Conservation (phyloP, 1,284 basidiomycete genomes). For the Leccinum insigne region DNA sequence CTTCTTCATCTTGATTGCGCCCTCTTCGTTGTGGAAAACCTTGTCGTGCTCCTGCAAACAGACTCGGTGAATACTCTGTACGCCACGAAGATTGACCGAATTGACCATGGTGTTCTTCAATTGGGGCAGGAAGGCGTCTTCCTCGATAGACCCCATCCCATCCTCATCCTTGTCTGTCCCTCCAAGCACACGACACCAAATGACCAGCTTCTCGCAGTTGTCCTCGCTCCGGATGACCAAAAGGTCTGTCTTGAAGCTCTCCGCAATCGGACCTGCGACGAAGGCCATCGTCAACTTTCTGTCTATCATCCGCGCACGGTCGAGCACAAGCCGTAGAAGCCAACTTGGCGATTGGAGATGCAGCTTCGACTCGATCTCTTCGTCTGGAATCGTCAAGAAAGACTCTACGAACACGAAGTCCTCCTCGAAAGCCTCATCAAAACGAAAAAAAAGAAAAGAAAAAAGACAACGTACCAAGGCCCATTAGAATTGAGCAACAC, state of each 20-base stretch:
- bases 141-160: constrained; percentile 75
- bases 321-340: constrained; percentile 96
- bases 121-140: constrained; percentile 96
- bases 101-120: constrained; percentile 97
- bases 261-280: constrained; percentile 92
- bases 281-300: constrained; percentile 96
- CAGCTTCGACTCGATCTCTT: constrained; percentile 91
- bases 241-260: constrained; percentile 94
- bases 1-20: constrained; percentile 65
- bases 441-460: too few relatives aligned
- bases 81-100: constrained; percentile 93
- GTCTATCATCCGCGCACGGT: constrained; percentile 98
- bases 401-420: constrained; percentile 97
- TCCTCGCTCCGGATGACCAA: constrained; percentile 99
- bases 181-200: constrained; percentile 94
- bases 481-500: too few relatives aligned
- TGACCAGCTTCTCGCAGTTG: constrained; percentile 96
- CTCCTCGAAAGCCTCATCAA: constrained; percentile 56
- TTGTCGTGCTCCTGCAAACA: constrained; percentile 93
- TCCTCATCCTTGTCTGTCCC: constrained; percentile 94
- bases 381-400: constrained; percentile 99
- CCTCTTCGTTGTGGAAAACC: constrained; percentile 65
- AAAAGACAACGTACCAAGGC: too few relatives aligned
- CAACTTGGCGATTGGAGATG: constrained; percentile 91
- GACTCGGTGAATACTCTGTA: constrained; percentile 89